phyloP scores from a whole-genome alignment of 2,329 filamentous ascomycete species.

The Neophaeococcomyces mojaviensis region DNA sequence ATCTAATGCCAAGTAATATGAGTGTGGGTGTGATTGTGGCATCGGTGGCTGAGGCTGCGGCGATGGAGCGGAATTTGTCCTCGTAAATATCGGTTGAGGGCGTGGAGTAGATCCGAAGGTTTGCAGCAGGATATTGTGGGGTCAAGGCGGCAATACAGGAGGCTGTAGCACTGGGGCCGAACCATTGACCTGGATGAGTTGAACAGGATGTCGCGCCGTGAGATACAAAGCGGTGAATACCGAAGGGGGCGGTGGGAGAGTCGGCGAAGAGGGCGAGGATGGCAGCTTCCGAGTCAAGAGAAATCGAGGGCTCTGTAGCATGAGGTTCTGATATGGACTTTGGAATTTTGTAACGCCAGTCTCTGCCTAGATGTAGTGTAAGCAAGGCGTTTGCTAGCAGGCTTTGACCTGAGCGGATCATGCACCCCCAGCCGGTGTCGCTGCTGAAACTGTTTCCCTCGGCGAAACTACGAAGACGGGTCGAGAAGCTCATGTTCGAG shows the following conservation, averaged over 20 bases:
- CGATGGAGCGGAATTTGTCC: conserved; percentile 73
- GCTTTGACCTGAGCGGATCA: conserved; percentile 95
- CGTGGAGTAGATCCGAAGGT: conserved; percentile 76
- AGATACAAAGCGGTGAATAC: conserved; percentile 87
- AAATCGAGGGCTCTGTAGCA: not conserved
- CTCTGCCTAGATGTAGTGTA: conserved; percentile 67
- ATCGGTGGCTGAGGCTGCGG: conserved; percentile 49
- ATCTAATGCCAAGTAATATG: conserved; percentile 76
- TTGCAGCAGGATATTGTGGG: conserved; percentile 53
- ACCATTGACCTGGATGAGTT: conserved; percentile 96
- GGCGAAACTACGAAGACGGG: conserved; percentile 73
- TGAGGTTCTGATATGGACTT: not conserved
- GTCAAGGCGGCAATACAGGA: conserved; percentile 81
- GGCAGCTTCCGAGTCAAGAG: conserved; percentile 24
- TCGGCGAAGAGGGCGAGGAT: conserved; percentile 82
- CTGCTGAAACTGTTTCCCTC: conserved; percentile 80
- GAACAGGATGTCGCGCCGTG: conserved; percentile 81
- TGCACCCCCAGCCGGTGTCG: conserved; percentile 96
- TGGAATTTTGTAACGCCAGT: conserved; percentile 15
- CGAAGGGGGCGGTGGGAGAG: conserved; percentile 77
- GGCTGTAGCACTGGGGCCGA: conserved; percentile 93
- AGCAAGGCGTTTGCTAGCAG: conserved; percentile 79
- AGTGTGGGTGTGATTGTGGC: conserved; percentile 73
- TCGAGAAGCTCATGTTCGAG: conserved; percentile 69
- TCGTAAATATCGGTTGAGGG: conserved; percentile 91